Evolutionary conservation across 2,329 filamentous ascomycete genomes (phyloP), one percentile per base, ranked within the genome.

Genomic region (Dothideomycetes sp.): DNA sequence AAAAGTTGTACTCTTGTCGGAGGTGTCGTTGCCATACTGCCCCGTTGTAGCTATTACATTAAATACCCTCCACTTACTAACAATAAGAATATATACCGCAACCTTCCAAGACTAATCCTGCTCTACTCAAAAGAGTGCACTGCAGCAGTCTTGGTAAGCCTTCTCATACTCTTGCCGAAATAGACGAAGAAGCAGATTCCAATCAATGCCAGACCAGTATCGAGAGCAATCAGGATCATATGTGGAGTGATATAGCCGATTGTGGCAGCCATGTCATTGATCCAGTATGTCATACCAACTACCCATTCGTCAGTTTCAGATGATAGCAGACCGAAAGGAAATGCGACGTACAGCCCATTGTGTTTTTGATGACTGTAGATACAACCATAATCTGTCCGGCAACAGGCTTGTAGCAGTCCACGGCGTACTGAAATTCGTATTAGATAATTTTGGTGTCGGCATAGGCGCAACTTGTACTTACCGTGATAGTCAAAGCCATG

Each of bases 361-460:
- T 27, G 42, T 66, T 66, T 48, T 68, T 67, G 41, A 63, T 52
- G 4, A 67, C 61, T 0, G 62, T 66, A 0, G 58, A 59, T 4
- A 63, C 58, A 1, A 66, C 61, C 58, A 68, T 64, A 38, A 66
- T 65, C 48, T 67, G 63, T 1, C 63, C 65, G 0, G 61, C 59
- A 17, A 67, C 62, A 3, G 63, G 62, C 45, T 65, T 67, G 54
- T 67, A 68, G 49, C 60, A 65, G 38, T 68, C 65, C 36, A 67
- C 58, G 3, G 64, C 62, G 37, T 68, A 68, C 12, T 32, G 30
- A 8, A 12, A 29, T 7, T 8, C 24, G 12, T 29, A 7, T 29
- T 29, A 29, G 24, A 29, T 29, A 8, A 29, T 7, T 12, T 12
- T 29, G 24, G 24, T 29, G 12, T n/a, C n/a, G n/a, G n/a, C n/a